These are phyloP conservation scores for Nakazawaea populi DNA, from an alignment of 805 yeast species.

Conservation along the genomic window DNA sequence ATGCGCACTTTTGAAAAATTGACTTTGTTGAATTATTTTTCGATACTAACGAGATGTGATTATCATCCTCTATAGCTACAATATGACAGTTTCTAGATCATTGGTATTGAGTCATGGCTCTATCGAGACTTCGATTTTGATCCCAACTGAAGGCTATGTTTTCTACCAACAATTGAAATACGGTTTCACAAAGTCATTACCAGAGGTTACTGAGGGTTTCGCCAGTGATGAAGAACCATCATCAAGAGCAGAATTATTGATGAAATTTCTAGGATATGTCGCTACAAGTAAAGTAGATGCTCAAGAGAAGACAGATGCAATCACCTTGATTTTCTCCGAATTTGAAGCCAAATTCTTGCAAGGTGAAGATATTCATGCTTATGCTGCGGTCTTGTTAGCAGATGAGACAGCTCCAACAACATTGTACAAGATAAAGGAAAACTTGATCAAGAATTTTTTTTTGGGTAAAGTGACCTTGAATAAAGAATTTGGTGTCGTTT, in stretches of 20 bases:
- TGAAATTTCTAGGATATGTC: constrained; percentile 74
- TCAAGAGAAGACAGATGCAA: constrained; percentile 44
- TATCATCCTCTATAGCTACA: neutral
- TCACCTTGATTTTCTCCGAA: constrained; percentile 67
- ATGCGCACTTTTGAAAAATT: neutral
- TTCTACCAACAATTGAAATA: constrained; percentile 83
- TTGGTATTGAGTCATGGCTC: constrained; percentile 79
- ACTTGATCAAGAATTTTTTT: constrained; percentile 75
- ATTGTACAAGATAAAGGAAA: constrained; percentile 57
- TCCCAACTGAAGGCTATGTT: constrained; percentile 76
- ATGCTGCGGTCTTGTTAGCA: constrained; percentile 67
- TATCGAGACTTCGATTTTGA: constrained; percentile 81
- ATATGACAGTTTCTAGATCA: constrained; percentile 46
- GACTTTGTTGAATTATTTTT: neutral
- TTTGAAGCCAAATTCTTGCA: constrained; percentile 76
- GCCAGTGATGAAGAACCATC: constrained; percentile 87
- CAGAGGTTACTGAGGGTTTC: constrained; percentile 75
- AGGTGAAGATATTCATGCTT: constrained; percentile 79
- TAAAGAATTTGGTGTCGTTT: constrained; percentile 17
- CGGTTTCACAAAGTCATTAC: constrained; percentile 73
- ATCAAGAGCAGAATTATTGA: constrained; percentile 78
- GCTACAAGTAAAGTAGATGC: constrained; percentile 22
- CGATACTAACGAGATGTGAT: neutral
- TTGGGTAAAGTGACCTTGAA: constrained; percentile 26
- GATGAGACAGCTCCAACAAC: constrained; percentile 61